Percentiles rank a stretch among this genome's conserved stretches.
These are phyloP conservation scores for Podaxis mareebaensis DNA, from an alignment of 768 basidiomycete species.

Conservation along the genomic window DNA sequence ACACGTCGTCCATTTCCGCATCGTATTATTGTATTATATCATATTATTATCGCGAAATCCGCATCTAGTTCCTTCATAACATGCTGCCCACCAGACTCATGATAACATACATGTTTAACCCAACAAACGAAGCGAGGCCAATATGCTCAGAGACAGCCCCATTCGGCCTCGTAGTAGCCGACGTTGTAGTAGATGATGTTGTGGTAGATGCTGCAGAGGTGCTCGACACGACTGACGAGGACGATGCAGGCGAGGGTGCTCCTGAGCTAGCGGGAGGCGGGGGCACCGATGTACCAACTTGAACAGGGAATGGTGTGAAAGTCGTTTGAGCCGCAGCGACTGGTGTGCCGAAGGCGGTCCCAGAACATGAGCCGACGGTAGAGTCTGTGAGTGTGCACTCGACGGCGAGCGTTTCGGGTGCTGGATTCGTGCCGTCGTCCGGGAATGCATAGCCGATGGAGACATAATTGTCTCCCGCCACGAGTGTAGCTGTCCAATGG, in stretches of 20 bases:
- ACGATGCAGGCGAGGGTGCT: not conserved
- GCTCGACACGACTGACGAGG: not conserved
- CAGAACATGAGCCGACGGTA: slow-evolving; percentile 2
- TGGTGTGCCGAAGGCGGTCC: slow-evolving; percentile 2
- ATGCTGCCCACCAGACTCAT: not conserved
- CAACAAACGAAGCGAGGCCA: slow-evolving; percentile 1
- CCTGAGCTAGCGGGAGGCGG: not conserved
- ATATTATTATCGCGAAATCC: not conserved
- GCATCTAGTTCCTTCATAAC: not conserved
- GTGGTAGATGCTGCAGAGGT: not conserved
- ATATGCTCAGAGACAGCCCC: not conserved
- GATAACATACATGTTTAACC: slow-evolving; percentile 1
- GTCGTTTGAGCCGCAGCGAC: not conserved
- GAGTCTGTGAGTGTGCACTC: slow-evolving; percentile 5
- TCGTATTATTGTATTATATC: not conserved
- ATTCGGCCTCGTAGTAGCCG: not conserved
- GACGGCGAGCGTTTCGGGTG: not conserved
- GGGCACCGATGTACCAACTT: not conserved
- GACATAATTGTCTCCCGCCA: not conserved
- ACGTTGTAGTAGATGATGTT: not conserved
- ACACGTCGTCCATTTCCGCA: not conserved
- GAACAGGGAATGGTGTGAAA: slow-evolving; percentile 6
- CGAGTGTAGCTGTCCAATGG: not conserved
- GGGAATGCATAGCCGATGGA: slow-evolving; percentile 1
- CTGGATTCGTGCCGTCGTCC: not conserved